Percentiles rank a stretch among this genome's conserved stretches.
phyloP scores from a whole-genome alignment of 352 stramenopile genomes.

The Phytophthora fragariaefolia region DNA sequence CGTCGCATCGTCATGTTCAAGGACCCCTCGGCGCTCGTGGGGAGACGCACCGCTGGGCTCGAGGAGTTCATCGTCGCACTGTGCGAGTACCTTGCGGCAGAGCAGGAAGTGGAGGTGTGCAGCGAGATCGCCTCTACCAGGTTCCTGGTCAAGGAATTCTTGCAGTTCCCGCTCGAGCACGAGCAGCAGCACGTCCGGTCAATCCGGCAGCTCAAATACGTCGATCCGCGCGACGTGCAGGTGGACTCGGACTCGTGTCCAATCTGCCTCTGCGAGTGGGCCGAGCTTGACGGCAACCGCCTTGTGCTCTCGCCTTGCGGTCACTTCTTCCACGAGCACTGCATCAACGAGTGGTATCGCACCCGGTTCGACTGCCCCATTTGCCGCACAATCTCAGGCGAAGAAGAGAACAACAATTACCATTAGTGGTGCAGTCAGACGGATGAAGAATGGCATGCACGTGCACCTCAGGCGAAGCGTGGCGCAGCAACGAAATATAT shows the following conservation, averaged over 20 bases:
- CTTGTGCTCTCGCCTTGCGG: conserved; percentile 82
- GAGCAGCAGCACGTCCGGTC: conserved; percentile 83
- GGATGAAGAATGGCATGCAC: conserved; percentile 13
- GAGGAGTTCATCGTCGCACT: conserved; percentile 84
- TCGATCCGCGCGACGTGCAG: conserved; percentile 81
- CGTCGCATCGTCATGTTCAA: conserved; percentile 79
- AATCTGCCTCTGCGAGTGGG: conserved; percentile 87
- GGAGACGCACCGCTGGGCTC: conserved; percentile 63
- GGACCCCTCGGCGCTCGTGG: conserved; percentile 65
- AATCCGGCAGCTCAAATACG: conserved; percentile 86
- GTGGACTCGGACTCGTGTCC: conserved; percentile 84
- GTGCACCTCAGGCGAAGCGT: conserved; percentile 1
- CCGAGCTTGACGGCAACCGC: conserved; percentile 82
- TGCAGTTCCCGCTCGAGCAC: conserved; percentile 85
- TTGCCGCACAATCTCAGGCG: conserved; percentile 82
- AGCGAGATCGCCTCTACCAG: conserved; percentile 67
- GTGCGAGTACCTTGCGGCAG: conserved; percentile 69
- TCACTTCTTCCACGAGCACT: conserved; percentile 90
- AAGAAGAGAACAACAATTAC: conserved; percentile 40
- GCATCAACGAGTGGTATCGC: conserved; percentile 91
- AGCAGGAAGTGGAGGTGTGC: conserved; percentile 63
- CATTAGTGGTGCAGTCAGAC: conserved; percentile 18
- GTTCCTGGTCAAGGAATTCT: conserved; percentile 85
- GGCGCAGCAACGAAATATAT: conserved; percentile 26
- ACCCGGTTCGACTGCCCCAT: conserved; percentile 90